Evolutionary conservation across 2,329 filamentous ascomycete species (phyloP).

Genomic region (Colletotrichum camelliae): DNA sequence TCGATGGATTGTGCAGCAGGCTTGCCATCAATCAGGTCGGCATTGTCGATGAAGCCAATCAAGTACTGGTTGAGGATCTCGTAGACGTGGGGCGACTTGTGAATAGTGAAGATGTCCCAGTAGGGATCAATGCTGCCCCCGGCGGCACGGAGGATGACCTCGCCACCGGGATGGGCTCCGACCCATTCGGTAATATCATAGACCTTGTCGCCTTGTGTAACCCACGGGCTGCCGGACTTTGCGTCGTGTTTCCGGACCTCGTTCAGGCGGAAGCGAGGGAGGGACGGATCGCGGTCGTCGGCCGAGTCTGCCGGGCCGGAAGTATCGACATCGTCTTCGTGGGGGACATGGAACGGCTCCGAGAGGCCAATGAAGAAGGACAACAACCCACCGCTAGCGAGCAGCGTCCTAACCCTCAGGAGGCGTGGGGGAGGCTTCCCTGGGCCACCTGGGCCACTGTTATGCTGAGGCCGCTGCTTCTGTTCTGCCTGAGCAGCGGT

Average conservation of each 20-base stretch:
- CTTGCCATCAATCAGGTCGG: slow-evolving; percentile 63
- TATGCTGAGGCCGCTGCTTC: background rate
- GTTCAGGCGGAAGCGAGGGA: slow-evolving; percentile 55
- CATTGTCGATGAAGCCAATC: slow-evolving; percentile 64
- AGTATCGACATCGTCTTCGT: background rate
- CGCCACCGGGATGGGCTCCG: slow-evolving; percentile 68
- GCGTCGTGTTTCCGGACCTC: slow-evolving; percentile 60
- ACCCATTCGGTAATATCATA: slow-evolving; percentile 77
- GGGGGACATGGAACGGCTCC: slow-evolving; percentile 13
- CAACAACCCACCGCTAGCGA: slow-evolving; percentile 22
- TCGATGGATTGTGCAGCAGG: slow-evolving; percentile 60
- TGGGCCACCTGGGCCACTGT: background rate
- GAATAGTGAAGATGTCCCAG: slow-evolving; percentile 74
- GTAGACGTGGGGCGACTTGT: slow-evolving; percentile 68
- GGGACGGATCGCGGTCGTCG: slow-evolving; percentile 41
- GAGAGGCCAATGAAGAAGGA: slow-evolving; percentile 22
- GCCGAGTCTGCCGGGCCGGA: slow-evolving; percentile 4
- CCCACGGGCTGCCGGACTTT: slow-evolving; percentile 63
- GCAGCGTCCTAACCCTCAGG: slow-evolving; percentile 7
- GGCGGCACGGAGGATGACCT: slow-evolving; percentile 70
- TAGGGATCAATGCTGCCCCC: slow-evolving; percentile 70
- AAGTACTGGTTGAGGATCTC: slow-evolving; percentile 70
- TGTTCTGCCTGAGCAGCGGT: background rate
- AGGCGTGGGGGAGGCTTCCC: background rate
- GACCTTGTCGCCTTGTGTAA: slow-evolving; percentile 67